phyloP scores from a whole-genome alignment of 495 filamentous ascomycete genomes.

The Neurospora tetrasperma region DNA sequence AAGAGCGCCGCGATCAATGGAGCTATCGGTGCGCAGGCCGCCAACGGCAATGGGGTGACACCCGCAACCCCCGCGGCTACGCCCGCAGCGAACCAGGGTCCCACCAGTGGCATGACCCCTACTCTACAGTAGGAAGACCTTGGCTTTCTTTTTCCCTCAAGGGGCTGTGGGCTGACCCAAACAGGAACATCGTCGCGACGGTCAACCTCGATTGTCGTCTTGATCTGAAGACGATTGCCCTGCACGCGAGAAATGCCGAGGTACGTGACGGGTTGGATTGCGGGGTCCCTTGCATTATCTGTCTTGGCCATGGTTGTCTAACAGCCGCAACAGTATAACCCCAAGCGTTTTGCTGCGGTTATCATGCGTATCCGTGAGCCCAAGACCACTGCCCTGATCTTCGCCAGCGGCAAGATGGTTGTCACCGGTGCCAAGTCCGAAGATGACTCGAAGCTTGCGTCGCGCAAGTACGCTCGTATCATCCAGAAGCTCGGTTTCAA shows the following conservation, averaged over 20 bases:
- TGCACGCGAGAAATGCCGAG: conserved; percentile 96
- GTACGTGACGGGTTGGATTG: conserved; percentile 17
- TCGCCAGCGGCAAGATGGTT: conserved; percentile 98
- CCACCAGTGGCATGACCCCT: conserved; percentile 80
- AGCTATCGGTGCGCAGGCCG: conserved; percentile 46
- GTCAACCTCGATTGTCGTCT: conserved; percentile 97
- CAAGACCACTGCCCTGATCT: conserved; percentile 96
- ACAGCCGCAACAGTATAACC: conserved; percentile 25
- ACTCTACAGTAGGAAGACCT: conserved; percentile 91
- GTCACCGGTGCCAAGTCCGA: conserved; percentile 98
- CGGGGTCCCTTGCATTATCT: conserved; percentile 24
- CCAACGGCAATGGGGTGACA: conserved; percentile 73
- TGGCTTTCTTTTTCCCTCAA: conserved; percentile 15
- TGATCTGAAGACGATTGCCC: conserved; percentile 97
- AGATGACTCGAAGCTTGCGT: conserved; percentile 93
- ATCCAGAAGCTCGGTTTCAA: conserved; percentile 99
- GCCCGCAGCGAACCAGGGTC: conserved; percentile 64
- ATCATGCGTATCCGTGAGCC: conserved; percentile 99
- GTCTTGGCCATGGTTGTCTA: conserved; percentile 24
- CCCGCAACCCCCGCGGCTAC: conserved; percentile 94
- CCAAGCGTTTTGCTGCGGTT: conserved; percentile 96
- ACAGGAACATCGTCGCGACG: conserved; percentile 98
- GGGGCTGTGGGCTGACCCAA: conserved; percentile 47
- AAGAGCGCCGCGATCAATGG: conserved; percentile 41
- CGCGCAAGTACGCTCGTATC: conserved; percentile 96